Evolutionary conservation across 345 rosid genomes (phyloP).

Genomic region (Syzygium grande): DNA sequence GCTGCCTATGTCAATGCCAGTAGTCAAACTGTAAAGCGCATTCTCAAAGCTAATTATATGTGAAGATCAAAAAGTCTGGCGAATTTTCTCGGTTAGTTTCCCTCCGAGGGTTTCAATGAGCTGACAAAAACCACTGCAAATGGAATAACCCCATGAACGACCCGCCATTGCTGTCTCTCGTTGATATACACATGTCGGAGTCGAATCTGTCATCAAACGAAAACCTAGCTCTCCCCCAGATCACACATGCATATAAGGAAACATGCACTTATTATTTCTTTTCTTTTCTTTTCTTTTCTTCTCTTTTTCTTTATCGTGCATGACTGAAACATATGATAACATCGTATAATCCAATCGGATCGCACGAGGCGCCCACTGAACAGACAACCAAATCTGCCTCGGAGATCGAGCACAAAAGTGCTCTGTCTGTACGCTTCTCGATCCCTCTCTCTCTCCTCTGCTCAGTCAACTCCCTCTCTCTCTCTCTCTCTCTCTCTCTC

Average conservation of each 20-base stretch:
- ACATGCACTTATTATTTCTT: not conserved
- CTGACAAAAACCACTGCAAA: not conserved
- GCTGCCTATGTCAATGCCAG: not conserved
- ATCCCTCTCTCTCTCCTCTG: not conserved
- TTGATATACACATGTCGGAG: not conserved
- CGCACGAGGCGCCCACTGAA: not conserved
- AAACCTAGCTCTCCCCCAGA: not conserved
- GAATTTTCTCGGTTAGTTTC: not conserved
- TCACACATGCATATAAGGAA: not conserved
- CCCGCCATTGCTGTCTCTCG: not conserved
- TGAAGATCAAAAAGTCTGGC: not conserved
- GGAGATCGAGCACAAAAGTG: not conserved
- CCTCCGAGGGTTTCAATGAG: not conserved
- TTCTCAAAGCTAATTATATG: not conserved
- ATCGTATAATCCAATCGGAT: not conserved
- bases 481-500: not conserved
- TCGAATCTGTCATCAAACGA: not conserved
- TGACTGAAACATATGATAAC: not conserved
- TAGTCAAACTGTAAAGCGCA: not conserved
- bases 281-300: no score
- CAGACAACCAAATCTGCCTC: constrained; percentile 4
- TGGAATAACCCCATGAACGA: not conserved
- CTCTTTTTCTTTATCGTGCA: not conserved
- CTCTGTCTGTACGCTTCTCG: not conserved
- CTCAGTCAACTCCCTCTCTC: not conserved